Evolutionary conservation across 257 asterid genomes (phyloP), one percentile per base, ranked within the genome.

Genomic region (Sherardia arvensis): DNA sequence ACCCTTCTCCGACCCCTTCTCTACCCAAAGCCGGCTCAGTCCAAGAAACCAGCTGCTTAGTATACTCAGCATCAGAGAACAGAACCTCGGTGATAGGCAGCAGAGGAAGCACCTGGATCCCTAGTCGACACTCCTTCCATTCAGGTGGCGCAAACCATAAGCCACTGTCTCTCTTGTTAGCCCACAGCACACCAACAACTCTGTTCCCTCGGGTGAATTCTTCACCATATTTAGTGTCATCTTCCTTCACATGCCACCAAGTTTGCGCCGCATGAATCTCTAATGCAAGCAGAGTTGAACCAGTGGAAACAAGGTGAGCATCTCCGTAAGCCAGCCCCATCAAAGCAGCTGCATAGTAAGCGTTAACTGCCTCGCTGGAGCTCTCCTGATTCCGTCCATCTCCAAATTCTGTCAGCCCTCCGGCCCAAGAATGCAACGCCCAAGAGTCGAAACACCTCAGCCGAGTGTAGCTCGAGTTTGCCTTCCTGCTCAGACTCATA

Each of bases 341-440:
- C 11, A 92, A 71, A 78, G 96, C 93, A n/a, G 97, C 95, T 18
- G 99, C 85, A 59, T 92, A 89, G 66, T 92, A 92, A 10, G 90
- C 96, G 68, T 85, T 92, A 58, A 92, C 74, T 1, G 99, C 99
- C 81, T 92, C 97, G 4, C 99, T 89, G 1, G 99, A 85, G 83
- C 96, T 92, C 71, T 89, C 96, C 33, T 92, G 99, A 66, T 92
- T 87, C 32, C 97, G 81, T 2, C 99, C 99, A 34, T 92, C 99
- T 20, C 87, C 87, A 73, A 87, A 92, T 47, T 89, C 99, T 0
- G 95, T 92, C 53, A 92, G 65, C 64, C 99, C 99, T 12, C 95
- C 95, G 7, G 97, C 97, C 99, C 97, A 89, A 64, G 99, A 92
- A 81, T 89, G 99, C 72, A 92, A 62, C 62, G 80, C 77, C 95